A percentile compares a stretch with the other conserved stretches of the same genome.
Conservation (phyloP, 2,329 filamentous ascomycete species). For the Ophiosphaerella herpotricha region DNA sequence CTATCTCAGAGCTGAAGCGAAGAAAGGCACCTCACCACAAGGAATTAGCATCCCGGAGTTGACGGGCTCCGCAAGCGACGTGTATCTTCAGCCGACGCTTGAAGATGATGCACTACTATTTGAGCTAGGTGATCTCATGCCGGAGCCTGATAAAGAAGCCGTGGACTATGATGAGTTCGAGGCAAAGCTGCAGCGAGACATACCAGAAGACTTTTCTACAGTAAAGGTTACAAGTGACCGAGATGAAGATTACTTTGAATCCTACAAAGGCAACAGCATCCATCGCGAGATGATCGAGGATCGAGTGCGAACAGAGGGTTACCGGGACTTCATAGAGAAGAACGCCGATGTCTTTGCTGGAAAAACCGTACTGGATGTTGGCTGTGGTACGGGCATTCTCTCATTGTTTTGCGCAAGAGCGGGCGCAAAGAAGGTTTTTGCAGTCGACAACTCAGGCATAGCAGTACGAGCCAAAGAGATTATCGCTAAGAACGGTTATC, state of each 20-base stretch:
- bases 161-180: conserved; percentile 43
- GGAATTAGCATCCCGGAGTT: conserved; percentile 59
- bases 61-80: conserved; percentile 71
- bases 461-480: conserved; percentile 86
- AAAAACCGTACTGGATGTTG: conserved; percentile 88
- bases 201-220: conserved; percentile 36
- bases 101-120: conserved; percentile 90
- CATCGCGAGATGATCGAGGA: conserved; percentile 98
- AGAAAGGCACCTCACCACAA: conserved; percentile 50
- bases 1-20: conserved; percentile 51
- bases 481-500: conserved; percentile 77
- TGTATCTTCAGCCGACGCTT: conserved; percentile 80
- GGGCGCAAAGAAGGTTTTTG: conserved; percentile 82
- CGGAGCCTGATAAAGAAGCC: conserved; percentile 29
- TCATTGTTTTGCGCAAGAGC: conserved; percentile 95
- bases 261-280: conserved; percentile 71
- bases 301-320: conserved; percentile 82
- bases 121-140: conserved; percentile 75
- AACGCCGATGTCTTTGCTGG: conserved; percentile 86
- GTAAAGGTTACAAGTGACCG: conserved; percentile 48
- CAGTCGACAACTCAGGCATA: conserved; percentile 91
- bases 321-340: conserved; percentile 92
- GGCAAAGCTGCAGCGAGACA: conserved; percentile 49
- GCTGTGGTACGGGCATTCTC: conserved; percentile 80
- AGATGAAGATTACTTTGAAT: conserved; percentile 66